phyloP scores from a whole-genome alignment of 768 basidiomycete genomes.

The Mycena belliarum region DNA sequence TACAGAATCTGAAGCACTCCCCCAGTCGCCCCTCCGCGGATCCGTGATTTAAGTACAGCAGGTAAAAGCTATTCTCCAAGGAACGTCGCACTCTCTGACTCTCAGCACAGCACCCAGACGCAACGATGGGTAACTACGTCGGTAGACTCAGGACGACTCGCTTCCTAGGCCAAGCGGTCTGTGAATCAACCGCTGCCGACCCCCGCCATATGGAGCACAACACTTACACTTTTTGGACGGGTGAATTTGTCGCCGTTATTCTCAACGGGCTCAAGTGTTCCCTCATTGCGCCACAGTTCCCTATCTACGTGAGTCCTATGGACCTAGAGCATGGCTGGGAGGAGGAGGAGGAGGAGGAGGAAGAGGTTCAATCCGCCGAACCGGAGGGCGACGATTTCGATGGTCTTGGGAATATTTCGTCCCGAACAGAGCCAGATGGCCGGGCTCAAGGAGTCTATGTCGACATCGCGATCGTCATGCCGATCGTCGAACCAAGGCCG shows the following conservation, averaged over 20 bases:
- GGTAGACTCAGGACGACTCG: too few relatives aligned
- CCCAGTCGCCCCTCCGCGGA: too few relatives aligned
- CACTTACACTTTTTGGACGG: slow-evolving; percentile 3
- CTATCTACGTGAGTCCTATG: not conserved
- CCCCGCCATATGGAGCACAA: slow-evolving; percentile 6
- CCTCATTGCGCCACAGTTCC: slow-evolving; percentile 2
- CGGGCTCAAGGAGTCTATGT: slow-evolving; percentile 2
- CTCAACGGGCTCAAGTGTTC: not conserved
- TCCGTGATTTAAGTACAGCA: too few relatives aligned
- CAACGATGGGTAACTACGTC: too few relatives aligned
- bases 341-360: too few relatives aligned
- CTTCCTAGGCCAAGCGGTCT: not conserved
- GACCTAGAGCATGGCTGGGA: too few relatives aligned
- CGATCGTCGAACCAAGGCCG: not conserved
- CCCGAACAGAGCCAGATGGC: slow-evolving; percentile 1
- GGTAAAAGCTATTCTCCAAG: too few relatives aligned
- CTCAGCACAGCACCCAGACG: too few relatives aligned
- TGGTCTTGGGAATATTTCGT: not conserved
- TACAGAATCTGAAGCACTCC: too few relatives aligned
- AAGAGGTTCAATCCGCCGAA: too few relatives aligned
- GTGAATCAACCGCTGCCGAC: not conserved
- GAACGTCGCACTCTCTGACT: too few relatives aligned
- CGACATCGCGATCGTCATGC: slow-evolving; percentile 1
- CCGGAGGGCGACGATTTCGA: too few relatives aligned
- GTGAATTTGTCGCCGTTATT: not conserved